phyloP scores from a whole-genome alignment of 352 stramenopile species.

The Globisporangium lucens region DNA sequence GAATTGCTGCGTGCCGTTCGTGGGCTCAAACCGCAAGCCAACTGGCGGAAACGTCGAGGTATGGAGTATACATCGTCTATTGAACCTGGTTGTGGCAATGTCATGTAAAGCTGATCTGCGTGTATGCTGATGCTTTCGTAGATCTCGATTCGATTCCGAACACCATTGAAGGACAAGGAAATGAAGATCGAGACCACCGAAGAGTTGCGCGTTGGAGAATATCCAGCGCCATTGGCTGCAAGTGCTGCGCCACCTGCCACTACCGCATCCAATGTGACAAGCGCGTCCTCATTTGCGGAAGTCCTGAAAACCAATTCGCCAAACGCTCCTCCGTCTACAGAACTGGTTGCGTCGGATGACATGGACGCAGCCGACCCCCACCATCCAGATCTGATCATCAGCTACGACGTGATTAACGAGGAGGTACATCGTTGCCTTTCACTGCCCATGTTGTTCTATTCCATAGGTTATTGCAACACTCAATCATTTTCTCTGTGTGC shows the following conservation, averaged over 20 bases:
- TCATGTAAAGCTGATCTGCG: too few species aligned
- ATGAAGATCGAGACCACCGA: constrained; percentile 37
- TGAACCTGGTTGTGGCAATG: neutral
- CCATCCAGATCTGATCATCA: constrained; percentile 69
- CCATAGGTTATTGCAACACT: too few species aligned
- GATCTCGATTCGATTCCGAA: constrained; percentile 56
- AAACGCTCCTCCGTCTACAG: neutral
- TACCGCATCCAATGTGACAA: neutral
- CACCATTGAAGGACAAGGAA: constrained; percentile 65
- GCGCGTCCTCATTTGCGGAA: neutral
- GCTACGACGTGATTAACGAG: constrained; percentile 86
- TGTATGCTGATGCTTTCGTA: constrained; percentile 11
- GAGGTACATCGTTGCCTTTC: constrained; percentile 37
- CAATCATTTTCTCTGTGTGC: too few species aligned
- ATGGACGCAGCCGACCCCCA: constrained; percentile 46
- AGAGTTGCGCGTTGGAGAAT: constrained; percentile 53
- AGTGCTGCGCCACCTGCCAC: neutral
- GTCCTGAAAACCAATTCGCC: neutral
- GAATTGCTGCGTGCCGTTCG: constrained; percentile 48
- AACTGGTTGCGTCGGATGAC: constrained; percentile 2
- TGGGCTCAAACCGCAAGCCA: constrained; percentile 66
- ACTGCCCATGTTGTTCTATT: neutral
- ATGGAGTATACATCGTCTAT: neutral
- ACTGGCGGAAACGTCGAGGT: constrained; percentile 69
- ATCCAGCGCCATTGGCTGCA: constrained; percentile 29